These are phyloP conservation scores for Botrytis paeoniae DNA, from an alignment of 2,329 filamentous ascomycete species.

Conservation along the genomic window DNA sequence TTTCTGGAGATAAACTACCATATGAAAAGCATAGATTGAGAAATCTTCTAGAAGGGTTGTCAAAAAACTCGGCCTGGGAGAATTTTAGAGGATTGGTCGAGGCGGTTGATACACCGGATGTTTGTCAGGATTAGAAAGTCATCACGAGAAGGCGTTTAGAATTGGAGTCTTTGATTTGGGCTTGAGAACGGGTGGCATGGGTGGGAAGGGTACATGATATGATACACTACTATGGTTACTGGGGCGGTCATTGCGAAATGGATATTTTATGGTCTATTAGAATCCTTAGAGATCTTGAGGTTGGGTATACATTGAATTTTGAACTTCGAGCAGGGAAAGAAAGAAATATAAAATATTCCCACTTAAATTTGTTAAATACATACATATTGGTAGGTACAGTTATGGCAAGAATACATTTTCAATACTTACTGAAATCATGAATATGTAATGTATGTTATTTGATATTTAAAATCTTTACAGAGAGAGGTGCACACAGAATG, in stretches of 20 bases:
- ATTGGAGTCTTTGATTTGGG: neutral
- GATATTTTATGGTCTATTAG: neutral
- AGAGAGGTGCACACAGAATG: neutral
- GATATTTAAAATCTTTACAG: neutral
- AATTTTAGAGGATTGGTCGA: constrained; percentile 16
- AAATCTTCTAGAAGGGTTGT: constrained; percentile 40
- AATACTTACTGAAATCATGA: neutral
- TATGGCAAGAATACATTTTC: neutral
- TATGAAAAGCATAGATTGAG: constrained; percentile 48
- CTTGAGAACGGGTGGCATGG: neutral
- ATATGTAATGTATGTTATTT: neutral
- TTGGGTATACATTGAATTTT: neutral
- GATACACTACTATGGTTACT: constrained; percentile 5
- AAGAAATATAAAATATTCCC: neutral
- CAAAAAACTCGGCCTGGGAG: neutral
- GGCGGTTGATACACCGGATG: neutral
- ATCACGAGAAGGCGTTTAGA: constrained; percentile 1
- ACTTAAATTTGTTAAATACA: too few relatives aligned
- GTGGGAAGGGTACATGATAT: neutral
- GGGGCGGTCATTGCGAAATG: neutral
- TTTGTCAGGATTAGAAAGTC: neutral
- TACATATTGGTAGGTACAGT: too few relatives aligned
- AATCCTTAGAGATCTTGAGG: neutral
- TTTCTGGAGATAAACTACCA: constrained; percentile 50
- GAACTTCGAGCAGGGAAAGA: too few relatives aligned